Percentiles rank a stretch among this genome's conserved stretches.
Conservation (phyloP, 257 asterid genomes). For the Jaltomata sinuosa region DNA sequence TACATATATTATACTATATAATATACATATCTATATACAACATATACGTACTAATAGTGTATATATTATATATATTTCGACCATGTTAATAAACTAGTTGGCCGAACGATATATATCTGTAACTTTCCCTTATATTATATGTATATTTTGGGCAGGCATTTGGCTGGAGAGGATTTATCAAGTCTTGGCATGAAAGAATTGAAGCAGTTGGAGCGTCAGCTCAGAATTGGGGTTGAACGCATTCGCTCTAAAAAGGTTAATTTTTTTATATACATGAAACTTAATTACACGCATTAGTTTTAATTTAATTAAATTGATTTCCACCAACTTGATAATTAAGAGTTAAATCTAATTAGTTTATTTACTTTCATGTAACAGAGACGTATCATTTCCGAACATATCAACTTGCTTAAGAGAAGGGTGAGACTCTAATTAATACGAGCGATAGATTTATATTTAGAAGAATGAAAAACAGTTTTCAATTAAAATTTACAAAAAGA, state of each 20-base stretch:
- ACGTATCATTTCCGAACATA: conserved; percentile 31
- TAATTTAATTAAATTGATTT: background rate
- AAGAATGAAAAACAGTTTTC: background rate
- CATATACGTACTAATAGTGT: background rate
- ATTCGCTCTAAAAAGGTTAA: conserved; percentile 47
- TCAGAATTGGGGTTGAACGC: conserved; percentile 48
- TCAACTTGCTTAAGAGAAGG: conserved; percentile 36
- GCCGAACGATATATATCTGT: background rate
- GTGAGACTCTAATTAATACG: conserved; percentile 6
- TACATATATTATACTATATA: too few species aligned
- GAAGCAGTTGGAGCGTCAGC: conserved; percentile 50
- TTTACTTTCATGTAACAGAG: conserved; percentile 17
- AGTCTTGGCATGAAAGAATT: conserved; percentile 49
- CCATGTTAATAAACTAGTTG: background rate
- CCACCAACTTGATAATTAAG: background rate
- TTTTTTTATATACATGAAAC: background rate
- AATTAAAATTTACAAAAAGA: background rate
- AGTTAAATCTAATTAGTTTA: background rate
- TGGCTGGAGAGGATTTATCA: conserved; percentile 44
- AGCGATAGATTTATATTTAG: background rate
- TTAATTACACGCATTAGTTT: background rate
- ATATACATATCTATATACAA: too few species aligned
- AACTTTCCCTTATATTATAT: background rate
- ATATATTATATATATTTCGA: background rate
- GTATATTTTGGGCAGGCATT: conserved; percentile 29